A percentile compares a stretch with the other conserved stretches of the same genome.
Evolutionary conservation across 495 filamentous ascomycete genomes (phyloP).

Genomic region (Antarctomyces pellizariae): DNA sequence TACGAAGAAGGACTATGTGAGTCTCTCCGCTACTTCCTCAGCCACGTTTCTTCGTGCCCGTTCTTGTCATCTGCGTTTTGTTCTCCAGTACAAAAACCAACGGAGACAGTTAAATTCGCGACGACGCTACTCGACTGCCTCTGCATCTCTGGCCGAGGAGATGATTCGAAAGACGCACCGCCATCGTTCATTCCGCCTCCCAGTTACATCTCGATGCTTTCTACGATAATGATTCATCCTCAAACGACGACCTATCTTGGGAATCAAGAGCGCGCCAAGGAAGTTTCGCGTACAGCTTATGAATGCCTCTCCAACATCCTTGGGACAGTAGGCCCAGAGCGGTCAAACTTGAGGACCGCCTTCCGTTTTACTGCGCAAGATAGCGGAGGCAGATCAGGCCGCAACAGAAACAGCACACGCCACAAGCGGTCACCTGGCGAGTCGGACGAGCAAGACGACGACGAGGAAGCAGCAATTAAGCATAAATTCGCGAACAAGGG

Average conservation of each 20-base stretch:
- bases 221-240: no score
- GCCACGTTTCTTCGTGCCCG: no score
- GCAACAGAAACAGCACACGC: constrained; percentile 7
- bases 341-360: constrained; percentile 24
- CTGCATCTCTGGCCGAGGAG: constrained; percentile 28
- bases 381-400: constrained; percentile 10
- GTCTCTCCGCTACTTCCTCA: constrained; percentile 5
- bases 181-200: constrained; percentile 17
- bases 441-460: constrained; percentile 13
- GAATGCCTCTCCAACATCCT: constrained; percentile 25
- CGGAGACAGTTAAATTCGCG: constrained; percentile 35
- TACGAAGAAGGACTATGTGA: constrained; percentile 55
- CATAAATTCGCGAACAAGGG: constrained; percentile 34
- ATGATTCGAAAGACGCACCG: constrained; percentile 18
- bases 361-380: constrained; percentile 22
- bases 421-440: constrained; percentile 6
- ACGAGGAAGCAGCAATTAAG: constrained; percentile 21
- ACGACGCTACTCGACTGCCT: constrained; percentile 43
- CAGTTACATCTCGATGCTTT: constrained; percentile 16
- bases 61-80: constrained; percentile 1
- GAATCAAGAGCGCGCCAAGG: no score
- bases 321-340: constrained; percentile 24
- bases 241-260: no score
- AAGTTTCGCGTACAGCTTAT: constrained; percentile 9
- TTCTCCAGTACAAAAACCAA: constrained; percentile 3